Percentiles rank a stretch among this genome's conserved stretches.
These are phyloP conservation scores for Boletus huronensis DNA, from an alignment of 768 basidiomycete genomes.

Conservation along the genomic window DNA sequence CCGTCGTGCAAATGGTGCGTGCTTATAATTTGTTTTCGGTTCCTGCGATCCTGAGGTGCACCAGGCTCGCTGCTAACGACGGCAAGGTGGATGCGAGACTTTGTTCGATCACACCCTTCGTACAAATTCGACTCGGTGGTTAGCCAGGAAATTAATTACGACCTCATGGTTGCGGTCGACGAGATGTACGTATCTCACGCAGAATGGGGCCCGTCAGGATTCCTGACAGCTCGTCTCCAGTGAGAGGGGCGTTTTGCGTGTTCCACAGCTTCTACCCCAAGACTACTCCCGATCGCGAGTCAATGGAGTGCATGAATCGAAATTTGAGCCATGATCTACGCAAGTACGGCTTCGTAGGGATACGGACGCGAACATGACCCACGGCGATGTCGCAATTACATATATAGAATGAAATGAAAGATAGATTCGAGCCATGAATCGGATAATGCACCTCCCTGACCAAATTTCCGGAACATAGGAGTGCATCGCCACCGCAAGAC, in stretches of 20 bases:
- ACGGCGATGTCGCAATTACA: background rate
- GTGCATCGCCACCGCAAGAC: background rate
- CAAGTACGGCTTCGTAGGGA: background rate
- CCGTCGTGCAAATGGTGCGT: constrained; percentile 72
- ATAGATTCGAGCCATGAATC: too few species aligned
- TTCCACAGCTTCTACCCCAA: constrained; percentile 59
- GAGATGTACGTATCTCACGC: constrained; percentile 66
- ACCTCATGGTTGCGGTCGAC: constrained; percentile 84
- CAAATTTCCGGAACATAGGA: too few species aligned
- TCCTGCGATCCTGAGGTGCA: constrained; percentile 1
- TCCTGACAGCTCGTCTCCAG: constrained; percentile 34
- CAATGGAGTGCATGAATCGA: constrained; percentile 26
- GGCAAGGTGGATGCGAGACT: constrained; percentile 91
- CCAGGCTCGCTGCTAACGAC: constrained; percentile 78
- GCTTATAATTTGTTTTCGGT: background rate
- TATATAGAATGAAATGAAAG: background rate
- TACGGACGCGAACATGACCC: background rate
- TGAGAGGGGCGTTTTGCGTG: constrained; percentile 63
- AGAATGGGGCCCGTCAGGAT: background rate
- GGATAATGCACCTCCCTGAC: too few species aligned
- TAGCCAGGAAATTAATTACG: constrained; percentile 88
- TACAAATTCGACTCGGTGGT: constrained; percentile 95
- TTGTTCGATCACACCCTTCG: constrained; percentile 85
- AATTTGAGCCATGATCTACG: constrained; percentile 22
- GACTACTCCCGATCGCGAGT: constrained; percentile 43